Evolutionary conservation across 2,329 filamentous ascomycete species (phyloP).

Genomic region (Nannizzia gypsea): DNA sequence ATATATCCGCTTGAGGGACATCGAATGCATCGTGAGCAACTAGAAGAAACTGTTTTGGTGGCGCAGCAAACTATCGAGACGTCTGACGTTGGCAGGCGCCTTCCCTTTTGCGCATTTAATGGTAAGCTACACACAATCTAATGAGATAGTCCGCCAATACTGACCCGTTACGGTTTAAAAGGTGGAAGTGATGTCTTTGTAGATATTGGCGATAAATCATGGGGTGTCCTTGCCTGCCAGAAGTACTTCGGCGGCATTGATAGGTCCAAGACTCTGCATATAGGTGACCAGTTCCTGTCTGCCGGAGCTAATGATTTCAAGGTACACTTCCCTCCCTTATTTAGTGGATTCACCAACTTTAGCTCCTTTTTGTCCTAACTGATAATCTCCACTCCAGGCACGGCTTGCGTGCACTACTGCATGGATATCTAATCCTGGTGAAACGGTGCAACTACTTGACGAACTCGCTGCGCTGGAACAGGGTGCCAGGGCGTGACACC

Average conservation of each 20-base stretch:
- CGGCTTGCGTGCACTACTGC: conserved; percentile 84
- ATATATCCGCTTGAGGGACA: conserved; percentile 55
- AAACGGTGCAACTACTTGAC: conserved; percentile 82
- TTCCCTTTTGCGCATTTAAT: conserved; percentile 97
- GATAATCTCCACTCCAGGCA: conserved; percentile 38
- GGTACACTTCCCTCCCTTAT: conserved; percentile 28
- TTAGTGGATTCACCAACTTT: neutral
- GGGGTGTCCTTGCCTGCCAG: conserved; percentile 88
- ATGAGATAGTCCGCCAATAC: neutral
- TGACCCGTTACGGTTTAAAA: conserved; percentile 14
- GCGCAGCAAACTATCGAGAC: conserved; percentile 87
- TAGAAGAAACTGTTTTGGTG: conserved; percentile 91
- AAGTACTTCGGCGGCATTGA: conserved; percentile 70
- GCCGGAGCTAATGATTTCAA: conserved; percentile 97
- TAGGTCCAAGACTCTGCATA: conserved; percentile 73
- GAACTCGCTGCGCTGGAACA: conserved; percentile 53
- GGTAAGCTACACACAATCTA: conserved; percentile 32
- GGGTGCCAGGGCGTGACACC: neutral
- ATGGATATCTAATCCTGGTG: conserved; percentile 86
- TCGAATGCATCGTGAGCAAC: conserved; percentile 70
- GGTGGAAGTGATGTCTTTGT: conserved; percentile 94
- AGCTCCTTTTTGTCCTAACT: neutral
- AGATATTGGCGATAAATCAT: conserved; percentile 95
- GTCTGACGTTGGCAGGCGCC: conserved; percentile 51
- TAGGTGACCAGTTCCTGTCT: conserved; percentile 90